Evolutionary conservation across 2,329 filamentous ascomycete genomes (phyloP), one percentile per base, ranked within the genome.

Genomic region (Emmonsia crescens): DNA sequence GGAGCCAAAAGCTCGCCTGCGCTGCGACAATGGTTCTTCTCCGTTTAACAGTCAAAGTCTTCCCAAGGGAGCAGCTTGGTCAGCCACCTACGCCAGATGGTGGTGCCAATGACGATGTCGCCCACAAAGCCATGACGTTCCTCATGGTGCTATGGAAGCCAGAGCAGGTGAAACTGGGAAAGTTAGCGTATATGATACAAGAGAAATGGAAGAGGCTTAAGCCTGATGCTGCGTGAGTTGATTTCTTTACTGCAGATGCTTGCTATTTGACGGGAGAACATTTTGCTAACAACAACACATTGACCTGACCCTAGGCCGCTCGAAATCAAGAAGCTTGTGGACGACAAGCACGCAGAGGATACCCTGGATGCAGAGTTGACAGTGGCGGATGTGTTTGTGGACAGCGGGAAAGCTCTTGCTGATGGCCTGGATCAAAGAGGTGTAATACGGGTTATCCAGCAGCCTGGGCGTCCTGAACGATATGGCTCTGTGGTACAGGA

Each of bases 371-470:
- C 67, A 24, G 69, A 71, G 12, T 63, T 74, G 64, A 72, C 72
- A 0, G 74, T 75, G 24, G 72, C 72, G 1, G 72, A 76, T 60
- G 72, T 76, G 8, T 76, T 74, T 60, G 70, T 76, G 16, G 69
- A 76, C 59, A 69, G 64, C 46, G 74, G 74, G 1, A 73, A 72
- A 52, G 73, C 71, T 5, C 66, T 61, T 10, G 38, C 66, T 2
- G 74, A 76, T 49, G 71, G 71, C 6, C 65, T 67, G 38, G 74
- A 76, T 64, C 74, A 76, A 65, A 67, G 68, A 12, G 71, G 66
- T 5, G 68, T 66, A 1, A 68, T 76, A 2, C 70, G 72, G 12
- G 73, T 76, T 14, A 64, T 75, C 33, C 73, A 72, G 59, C 71
- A 68, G 21, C 71, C 73, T 9, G 57, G 67, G 1, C 62, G 69